These are phyloP conservation scores for Abrus pulchellus DNA, from an alignment of 306 rosid species.

Conservation along the genomic window DNA sequence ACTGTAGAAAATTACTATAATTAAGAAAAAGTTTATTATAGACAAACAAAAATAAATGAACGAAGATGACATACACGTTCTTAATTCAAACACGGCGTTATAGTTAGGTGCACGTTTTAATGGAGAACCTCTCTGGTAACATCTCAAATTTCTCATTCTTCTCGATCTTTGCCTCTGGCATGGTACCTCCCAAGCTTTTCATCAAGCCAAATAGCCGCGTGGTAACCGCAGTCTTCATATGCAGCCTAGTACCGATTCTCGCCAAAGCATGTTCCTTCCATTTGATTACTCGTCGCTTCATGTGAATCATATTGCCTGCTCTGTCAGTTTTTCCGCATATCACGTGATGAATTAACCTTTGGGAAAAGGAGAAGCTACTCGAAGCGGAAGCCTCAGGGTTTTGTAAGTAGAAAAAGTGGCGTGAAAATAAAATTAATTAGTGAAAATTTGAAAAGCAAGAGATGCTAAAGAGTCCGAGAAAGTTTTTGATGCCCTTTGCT, in stretches of 20 bases:
- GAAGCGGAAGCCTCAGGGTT: background rate
- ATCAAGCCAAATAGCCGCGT: conserved; percentile 22
- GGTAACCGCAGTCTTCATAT: conserved; percentile 28
- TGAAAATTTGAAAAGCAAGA: background rate
- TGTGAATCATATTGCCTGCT: background rate
- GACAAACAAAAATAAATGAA: background rate
- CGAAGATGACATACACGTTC: background rate
- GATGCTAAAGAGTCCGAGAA: conserved; percentile 50
- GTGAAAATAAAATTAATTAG: background rate
- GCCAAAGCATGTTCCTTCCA: conserved; percentile 13
- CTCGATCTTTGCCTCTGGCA: background rate
- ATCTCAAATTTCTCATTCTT: background rate
- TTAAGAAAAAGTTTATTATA: no score
- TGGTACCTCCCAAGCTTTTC: background rate
- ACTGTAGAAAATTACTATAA: no score
- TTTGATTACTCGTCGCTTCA: background rate
- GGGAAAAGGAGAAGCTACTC: background rate
- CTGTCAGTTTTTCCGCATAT: background rate
- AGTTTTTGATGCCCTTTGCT: conserved; percentile 38
- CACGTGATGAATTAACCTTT: conserved; percentile 9
- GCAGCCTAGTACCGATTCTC: background rate
- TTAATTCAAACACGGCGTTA: conserved; percentile 19
- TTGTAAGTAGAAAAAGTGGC: background rate
- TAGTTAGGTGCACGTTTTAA: background rate
- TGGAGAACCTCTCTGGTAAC: background rate